These are phyloP conservation scores for Mollisiaceae sp. DNA, from an alignment of 2,329 filamentous ascomycete genomes.

Conservation along the genomic window DNA sequence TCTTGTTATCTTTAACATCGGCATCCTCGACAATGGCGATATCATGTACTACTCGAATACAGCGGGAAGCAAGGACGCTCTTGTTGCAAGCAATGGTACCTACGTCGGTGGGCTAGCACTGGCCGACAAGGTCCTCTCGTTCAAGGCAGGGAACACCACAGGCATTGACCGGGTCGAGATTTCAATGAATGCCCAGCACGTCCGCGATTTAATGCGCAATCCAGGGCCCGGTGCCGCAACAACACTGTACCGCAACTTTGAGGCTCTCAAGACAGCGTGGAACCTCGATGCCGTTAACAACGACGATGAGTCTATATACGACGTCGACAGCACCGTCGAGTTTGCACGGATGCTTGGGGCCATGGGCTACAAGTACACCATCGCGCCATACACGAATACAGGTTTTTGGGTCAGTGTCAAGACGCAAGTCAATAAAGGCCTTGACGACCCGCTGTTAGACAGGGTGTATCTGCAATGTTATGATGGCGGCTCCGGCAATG, in stretches of 20 bases:
- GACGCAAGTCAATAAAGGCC: slow-evolving; percentile 40
- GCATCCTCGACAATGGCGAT: slow-evolving; percentile 48
- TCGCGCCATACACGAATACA: slow-evolving; percentile 49
- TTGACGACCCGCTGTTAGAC: slow-evolving; percentile 44
- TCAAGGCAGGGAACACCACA: slow-evolving; percentile 45
- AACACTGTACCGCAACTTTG: slow-evolving; percentile 48
- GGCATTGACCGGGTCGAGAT: slow-evolving; percentile 49
- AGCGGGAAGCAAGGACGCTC: slow-evolving; percentile 32
- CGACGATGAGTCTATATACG: slow-evolving; percentile 52
- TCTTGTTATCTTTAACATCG: slow-evolving; percentile 51
- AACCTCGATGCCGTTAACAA: slow-evolving; percentile 53
- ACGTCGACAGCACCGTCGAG: slow-evolving; percentile 48
- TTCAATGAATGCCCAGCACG: slow-evolving; percentile 50
- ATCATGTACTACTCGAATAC: slow-evolving; percentile 50
- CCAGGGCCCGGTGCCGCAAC: slow-evolving; percentile 45
- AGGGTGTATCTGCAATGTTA: slow-evolving; percentile 52
- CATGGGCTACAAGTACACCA: slow-evolving; percentile 50
- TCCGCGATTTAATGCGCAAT: slow-evolving; percentile 46
- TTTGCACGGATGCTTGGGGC: slow-evolving; percentile 50
- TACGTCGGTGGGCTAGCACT: slow-evolving; percentile 57
- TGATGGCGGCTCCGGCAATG: slow-evolving; percentile 50
- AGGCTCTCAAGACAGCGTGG: slow-evolving; percentile 48
- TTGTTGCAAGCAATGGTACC: slow-evolving; percentile 46
- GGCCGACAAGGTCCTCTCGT: slow-evolving; percentile 51
- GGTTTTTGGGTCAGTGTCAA: slow-evolving; percentile 46